These are phyloP conservation scores for Tanozyma kutaoensis DNA, from an alignment of 805 yeast species.

Conservation along the genomic window DNA sequence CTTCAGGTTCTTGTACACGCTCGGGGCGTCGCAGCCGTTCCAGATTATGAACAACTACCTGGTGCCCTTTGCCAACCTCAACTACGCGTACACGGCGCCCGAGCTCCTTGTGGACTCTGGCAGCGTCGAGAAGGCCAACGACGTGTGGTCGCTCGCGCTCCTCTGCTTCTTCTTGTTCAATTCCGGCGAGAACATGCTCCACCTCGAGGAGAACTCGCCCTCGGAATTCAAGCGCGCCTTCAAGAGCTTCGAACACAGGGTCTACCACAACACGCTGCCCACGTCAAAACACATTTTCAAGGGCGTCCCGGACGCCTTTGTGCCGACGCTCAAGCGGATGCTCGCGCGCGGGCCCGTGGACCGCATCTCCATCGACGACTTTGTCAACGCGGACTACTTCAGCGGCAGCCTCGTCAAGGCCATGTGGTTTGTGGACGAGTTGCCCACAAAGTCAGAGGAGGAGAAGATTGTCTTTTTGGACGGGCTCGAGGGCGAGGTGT, in stretches of 20 bases:
- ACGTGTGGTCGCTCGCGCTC: conserved; percentile 75
- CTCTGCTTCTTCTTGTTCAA: conserved; percentile 61
- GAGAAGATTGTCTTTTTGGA: conserved; percentile 61
- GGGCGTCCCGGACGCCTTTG: conserved; percentile 43
- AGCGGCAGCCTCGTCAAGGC: conserved; percentile 76
- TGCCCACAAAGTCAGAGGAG: conserved; percentile 53
- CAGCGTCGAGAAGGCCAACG: conserved; percentile 53
- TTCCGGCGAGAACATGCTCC: conserved; percentile 28
- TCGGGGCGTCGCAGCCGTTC: conserved; percentile 36
- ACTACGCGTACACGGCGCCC: conserved; percentile 73
- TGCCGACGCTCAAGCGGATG: conserved; percentile 36
- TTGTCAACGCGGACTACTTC: conserved; percentile 63
- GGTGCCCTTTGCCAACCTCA: conserved; percentile 65
- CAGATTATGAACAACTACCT: conserved; percentile 63
- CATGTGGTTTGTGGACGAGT: conserved; percentile 70
- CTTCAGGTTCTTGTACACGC: conserved; percentile 34
- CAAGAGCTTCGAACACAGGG: conserved; percentile 30
- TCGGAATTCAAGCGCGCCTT: conserved; percentile 49
- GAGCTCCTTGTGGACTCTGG: conserved; percentile 55
- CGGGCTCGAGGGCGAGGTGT: conserved; percentile 30
- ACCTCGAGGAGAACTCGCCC: conserved; percentile 33
- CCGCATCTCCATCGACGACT: conserved; percentile 47
- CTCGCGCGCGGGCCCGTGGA: conserved; percentile 44
- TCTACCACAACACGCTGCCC: conserved; percentile 20
- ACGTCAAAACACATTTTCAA: conserved; percentile 33